Conservation (phyloP, 352 stramenopile genomes). For the Phytophthora idaei region DNA sequence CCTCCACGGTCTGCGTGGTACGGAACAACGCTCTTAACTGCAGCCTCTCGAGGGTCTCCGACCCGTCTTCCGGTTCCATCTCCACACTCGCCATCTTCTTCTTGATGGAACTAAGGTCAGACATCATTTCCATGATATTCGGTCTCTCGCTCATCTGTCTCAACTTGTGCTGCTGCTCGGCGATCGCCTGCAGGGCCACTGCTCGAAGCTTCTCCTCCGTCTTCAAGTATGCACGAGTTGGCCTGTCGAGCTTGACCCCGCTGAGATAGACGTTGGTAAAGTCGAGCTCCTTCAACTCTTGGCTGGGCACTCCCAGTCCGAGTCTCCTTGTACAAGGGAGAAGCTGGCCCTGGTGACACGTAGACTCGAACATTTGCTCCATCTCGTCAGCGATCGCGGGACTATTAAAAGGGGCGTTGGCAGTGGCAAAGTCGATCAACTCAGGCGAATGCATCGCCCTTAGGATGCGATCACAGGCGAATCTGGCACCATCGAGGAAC, state of each 20-base stretch:
- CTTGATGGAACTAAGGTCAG: conserved; percentile 2
- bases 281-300: conserved; percentile 43
- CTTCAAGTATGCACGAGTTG: conserved; percentile 34
- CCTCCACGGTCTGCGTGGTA: conserved; percentile 27
- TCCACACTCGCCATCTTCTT: conserved; percentile 5
- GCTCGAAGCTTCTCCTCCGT: conserved; percentile 24
- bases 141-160: background rate
- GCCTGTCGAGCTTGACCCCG: conserved; percentile 29
- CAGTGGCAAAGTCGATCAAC: conserved; percentile 36
- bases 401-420: conserved; percentile 6
- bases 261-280: conserved; percentile 37
- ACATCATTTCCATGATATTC: conserved; percentile 4
- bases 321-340: conserved; percentile 31
- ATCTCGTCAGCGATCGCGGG: conserved; percentile 22
- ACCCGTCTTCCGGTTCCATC: conserved; percentile 26
- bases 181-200: conserved; percentile 2
- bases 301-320: conserved; percentile 15
- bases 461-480: conserved; percentile 41
- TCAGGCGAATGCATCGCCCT: conserved; percentile 40
- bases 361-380: conserved; percentile 17
- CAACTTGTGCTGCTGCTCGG: conserved; percentile 1
- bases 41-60: conserved; percentile 46
- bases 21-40: conserved; percentile 39
- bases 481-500: conserved; percentile 47
- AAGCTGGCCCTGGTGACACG: conserved; percentile 27